Conservation (phyloP, 2,329 filamentous ascomycete genomes). For the Helotiales sp. region DNA sequence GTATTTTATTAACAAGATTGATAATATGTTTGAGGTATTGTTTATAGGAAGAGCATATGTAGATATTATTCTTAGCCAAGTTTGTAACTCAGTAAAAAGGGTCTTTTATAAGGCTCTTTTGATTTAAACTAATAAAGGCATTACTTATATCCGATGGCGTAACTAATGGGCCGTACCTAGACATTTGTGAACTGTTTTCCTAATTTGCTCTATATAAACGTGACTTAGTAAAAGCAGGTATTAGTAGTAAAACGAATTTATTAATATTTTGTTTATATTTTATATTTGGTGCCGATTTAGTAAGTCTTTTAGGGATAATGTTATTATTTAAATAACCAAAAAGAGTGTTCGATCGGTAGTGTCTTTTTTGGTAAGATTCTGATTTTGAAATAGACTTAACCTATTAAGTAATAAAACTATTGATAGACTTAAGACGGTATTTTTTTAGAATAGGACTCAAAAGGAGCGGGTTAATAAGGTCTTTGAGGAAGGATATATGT, state of each 20-base stretch:
- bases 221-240: conserved; percentile 42
- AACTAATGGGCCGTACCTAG: conserved; percentile 4
- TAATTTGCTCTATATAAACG: conserved; percentile 21
- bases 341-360: conserved; percentile 40
- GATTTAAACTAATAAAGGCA: conserved; percentile 28
- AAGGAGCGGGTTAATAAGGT: conserved; percentile 27
- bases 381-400: conserved; percentile 31
- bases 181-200: conserved; percentile 20
- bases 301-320: conserved; percentile 34
- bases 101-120: conserved; percentile 36
- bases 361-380: conserved; percentile 37
- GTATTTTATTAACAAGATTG: too few relatives aligned
- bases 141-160: conserved; percentile 24
- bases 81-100: conserved; percentile 33
- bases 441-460: conserved; percentile 30
- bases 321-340: conserved; percentile 33
- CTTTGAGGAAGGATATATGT: conserved; percentile 35
- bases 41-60: conserved; percentile 28
- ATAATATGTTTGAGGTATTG: conserved; percentile 31
- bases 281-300: conserved; percentile 30
- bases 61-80: conserved; percentile 38
- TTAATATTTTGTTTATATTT: conserved; percentile 60
- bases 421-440: conserved; percentile 35
- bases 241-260: conserved; percentile 66
- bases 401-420: conserved; percentile 37